Conservation (phyloP, 2,329 filamentous ascomycete species). For the Ilyonectria sp. region DNA sequence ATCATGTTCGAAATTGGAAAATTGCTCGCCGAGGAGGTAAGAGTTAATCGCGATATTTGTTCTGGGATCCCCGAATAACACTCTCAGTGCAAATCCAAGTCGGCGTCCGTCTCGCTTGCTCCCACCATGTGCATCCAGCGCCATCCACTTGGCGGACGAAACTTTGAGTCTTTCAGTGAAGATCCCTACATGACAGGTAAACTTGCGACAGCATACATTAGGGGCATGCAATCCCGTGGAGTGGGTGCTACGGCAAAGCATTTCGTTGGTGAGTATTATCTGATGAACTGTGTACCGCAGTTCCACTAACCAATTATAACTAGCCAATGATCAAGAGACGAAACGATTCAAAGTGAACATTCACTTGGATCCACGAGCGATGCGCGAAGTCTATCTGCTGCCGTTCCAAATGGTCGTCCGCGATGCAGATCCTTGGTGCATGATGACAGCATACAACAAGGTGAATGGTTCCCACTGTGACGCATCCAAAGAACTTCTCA, state of each 20-base stretch:
- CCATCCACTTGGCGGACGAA: constrained; percentile 72
- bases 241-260: constrained; percentile 52
- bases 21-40: constrained; percentile 11
- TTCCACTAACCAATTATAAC: not conserved
- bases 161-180: constrained; percentile 76
- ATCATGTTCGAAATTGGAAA: constrained; percentile 19
- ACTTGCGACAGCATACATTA: constrained; percentile 44
- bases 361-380: constrained; percentile 64
- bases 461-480: constrained; percentile 15
- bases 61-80: no score
- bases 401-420: constrained; percentile 74
- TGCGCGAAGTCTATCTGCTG: constrained; percentile 74
- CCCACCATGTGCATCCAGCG: constrained; percentile 75
- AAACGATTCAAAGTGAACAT: constrained; percentile 63
- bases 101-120: constrained; percentile 69
- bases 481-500: not conserved
- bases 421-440: constrained; percentile 66
- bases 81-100: constrained; percentile 56
- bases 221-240: constrained; percentile 48
- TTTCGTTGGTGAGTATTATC: constrained; percentile 38
- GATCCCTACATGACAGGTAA: constrained; percentile 50
- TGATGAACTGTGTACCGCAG: not conserved
- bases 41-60: not conserved
- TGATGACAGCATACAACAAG: constrained; percentile 74
- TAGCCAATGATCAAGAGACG: constrained; percentile 64